A percentile compares a stretch with the other conserved stretches of the same genome.
phyloP scores from a whole-genome alignment of 2,329 filamentous ascomycete genomes.

The Coniochaeta hoffmannii region DNA sequence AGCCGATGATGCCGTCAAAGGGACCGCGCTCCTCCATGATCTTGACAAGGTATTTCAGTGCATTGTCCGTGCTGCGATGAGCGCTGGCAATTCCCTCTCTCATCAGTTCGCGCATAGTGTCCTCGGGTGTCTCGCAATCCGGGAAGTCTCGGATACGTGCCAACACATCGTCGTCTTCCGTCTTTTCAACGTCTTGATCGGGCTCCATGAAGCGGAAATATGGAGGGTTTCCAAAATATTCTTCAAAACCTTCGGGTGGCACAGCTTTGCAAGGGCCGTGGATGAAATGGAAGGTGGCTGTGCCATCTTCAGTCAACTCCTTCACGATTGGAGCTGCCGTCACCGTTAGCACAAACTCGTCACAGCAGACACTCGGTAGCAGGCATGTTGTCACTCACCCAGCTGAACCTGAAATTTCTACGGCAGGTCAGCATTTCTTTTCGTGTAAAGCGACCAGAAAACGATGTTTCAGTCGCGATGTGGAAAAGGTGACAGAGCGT shows the following conservation, averaged over 20 bases:
- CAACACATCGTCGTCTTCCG: slow-evolving; percentile 36
- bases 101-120: slow-evolving; percentile 45
- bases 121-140: slow-evolving; percentile 42
- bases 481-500: background rate
- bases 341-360: background rate
- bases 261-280: slow-evolving; percentile 41
- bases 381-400: slow-evolving; percentile 21
- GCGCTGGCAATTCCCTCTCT: slow-evolving; percentile 21
- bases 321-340: slow-evolving; percentile 38
- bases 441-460: slow-evolving; percentile 4
- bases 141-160: slow-evolving; percentile 47
- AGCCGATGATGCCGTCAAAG: slow-evolving; percentile 50
- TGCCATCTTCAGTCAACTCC: slow-evolving; percentile 35
- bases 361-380: background rate
- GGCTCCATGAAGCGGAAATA: slow-evolving; percentile 49
- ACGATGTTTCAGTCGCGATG: slow-evolving; percentile 6
- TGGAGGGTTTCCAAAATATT: slow-evolving; percentile 48
- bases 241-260: slow-evolving; percentile 46
- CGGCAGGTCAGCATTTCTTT: slow-evolving; percentile 4
- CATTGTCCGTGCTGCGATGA: slow-evolving; percentile 29
- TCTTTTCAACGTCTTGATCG: slow-evolving; percentile 34
- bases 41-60: slow-evolving; percentile 33
- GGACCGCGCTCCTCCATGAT: slow-evolving; percentile 37
- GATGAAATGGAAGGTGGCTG: slow-evolving; percentile 43
- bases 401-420: slow-evolving; percentile 51